A percentile compares a stretch with the other conserved stretches of the same genome.
Evolutionary conservation across 306 rosid species (phyloP).

Genomic region (Vigna trinervia): DNA sequence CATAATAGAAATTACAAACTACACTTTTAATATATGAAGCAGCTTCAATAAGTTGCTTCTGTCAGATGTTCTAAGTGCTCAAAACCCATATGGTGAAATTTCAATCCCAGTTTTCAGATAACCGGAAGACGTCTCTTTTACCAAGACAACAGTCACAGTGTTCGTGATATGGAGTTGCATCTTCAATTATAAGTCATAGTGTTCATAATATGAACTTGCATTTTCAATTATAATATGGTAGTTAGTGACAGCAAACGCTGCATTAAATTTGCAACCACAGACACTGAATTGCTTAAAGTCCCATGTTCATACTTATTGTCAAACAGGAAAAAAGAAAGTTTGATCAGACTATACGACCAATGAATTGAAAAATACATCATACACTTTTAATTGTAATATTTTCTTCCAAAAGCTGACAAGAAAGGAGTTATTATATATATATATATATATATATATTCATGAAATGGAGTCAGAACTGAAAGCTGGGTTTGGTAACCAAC

Average conservation of each 20-base stretch:
- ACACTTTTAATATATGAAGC: too few species aligned
- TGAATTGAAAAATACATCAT: background rate
- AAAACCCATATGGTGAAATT: conserved; percentile 34
- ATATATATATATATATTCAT: background rate
- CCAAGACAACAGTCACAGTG: background rate
- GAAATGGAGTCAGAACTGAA: background rate
- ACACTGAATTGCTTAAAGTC: conserved; percentile 34
- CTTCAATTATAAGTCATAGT: background rate
- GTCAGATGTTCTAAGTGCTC: background rate
- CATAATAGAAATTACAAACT: too few species aligned
- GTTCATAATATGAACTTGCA: conserved; percentile 7
- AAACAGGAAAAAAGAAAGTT: conserved; percentile 9
- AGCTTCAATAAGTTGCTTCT: too few species aligned
- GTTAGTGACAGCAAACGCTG: conserved; percentile 32
- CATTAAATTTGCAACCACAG: conserved; percentile 38
- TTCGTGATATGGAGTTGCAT: conserved; percentile 1
- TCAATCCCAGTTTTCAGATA: conserved; percentile 15
- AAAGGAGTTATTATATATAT: background rate
- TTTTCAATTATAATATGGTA: conserved; percentile 23
- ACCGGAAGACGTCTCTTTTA: background rate
- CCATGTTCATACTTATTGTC: conserved; percentile 15
- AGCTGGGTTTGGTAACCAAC: conserved; percentile 9
- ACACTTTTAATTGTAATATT: background rate
- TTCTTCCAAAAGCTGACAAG: background rate
- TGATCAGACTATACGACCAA: background rate